Conservation (phyloP, 352 stramenopile genomes). For the Phytophthora capsici region DNA sequence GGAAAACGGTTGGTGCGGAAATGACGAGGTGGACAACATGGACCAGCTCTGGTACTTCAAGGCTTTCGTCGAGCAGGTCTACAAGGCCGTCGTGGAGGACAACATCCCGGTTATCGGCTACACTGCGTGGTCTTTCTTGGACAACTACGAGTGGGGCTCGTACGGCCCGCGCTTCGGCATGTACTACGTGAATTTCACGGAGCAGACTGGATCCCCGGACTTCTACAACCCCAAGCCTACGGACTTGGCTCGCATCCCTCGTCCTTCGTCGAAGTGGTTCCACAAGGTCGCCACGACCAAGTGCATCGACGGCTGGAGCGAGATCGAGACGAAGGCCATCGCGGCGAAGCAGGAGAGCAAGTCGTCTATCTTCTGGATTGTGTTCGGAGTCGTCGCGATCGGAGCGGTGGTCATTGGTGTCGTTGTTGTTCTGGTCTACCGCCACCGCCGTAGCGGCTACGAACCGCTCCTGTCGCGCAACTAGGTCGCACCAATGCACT, state of each 20-base stretch:
- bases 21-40: slow-evolving; percentile 47
- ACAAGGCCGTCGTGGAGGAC: slow-evolving; percentile 45
- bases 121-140: slow-evolving; percentile 44
- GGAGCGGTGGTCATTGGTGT: slow-evolving; percentile 27
- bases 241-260: slow-evolving; percentile 46
- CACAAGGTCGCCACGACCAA: slow-evolving; percentile 38
- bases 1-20: slow-evolving; percentile 57
- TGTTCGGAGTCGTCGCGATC: slow-evolving; percentile 25
- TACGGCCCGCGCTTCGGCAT: slow-evolving; percentile 63
- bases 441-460: slow-evolving; percentile 33
- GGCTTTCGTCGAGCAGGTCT: slow-evolving; percentile 46
- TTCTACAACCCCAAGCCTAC: slow-evolving; percentile 37
- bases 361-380: slow-evolving; percentile 26
- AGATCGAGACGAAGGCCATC: slow-evolving; percentile 22
- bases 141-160: slow-evolving; percentile 58
- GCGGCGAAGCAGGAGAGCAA: slow-evolving; percentile 16
- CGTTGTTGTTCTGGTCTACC: slow-evolving; percentile 25
- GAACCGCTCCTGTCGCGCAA: slow-evolving; percentile 30
- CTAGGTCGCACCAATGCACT: slow-evolving; percentile 1
- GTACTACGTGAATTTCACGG: slow-evolving; percentile 70
- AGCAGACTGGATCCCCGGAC: slow-evolving; percentile 30
- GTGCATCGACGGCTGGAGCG: slow-evolving; percentile 36
- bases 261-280: slow-evolving; percentile 52
- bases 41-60: slow-evolving; percentile 59
- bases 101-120: slow-evolving; percentile 42